A percentile compares a stretch with the other conserved stretches of the same genome.
Conservation (phyloP, 345 rosid species). For the Turritis glabra region DNA sequence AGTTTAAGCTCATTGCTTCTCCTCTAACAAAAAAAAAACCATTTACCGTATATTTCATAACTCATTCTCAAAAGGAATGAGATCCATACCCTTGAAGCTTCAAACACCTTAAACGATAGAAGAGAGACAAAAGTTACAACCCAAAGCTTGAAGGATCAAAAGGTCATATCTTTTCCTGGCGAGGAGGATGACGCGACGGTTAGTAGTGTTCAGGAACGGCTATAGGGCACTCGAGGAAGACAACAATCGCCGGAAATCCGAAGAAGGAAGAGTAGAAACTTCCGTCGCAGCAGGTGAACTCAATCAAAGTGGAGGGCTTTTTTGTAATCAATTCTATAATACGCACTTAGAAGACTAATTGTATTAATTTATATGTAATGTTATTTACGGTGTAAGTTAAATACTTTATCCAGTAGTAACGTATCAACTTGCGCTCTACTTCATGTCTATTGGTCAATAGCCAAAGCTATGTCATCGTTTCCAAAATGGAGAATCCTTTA, state of each 20-base stretch:
- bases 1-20: background rate
- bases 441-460: background rate
- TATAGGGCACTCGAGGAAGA: conserved; percentile 45
- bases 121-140: background rate
- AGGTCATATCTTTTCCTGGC: conserved; percentile 51
- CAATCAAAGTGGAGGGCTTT: background rate
- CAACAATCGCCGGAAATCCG: conserved; percentile 49
- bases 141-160: background rate
- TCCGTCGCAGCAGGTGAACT: background rate
- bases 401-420: background rate
- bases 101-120: background rate
- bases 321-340: background rate
- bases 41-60: background rate
- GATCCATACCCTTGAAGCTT: background rate
- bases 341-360: background rate
- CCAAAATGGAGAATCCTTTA: background rate
- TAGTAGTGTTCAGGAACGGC: conserved; percentile 47
- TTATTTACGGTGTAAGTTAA: background rate
- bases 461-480: background rate
- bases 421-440: background rate
- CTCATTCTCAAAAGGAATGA: background rate
- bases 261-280: conserved; percentile 45
- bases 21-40: background rate
- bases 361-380: background rate
- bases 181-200: conserved; percentile 59